These are phyloP conservation scores for Globisporangium rhizosaccharum DNA, from an alignment of 352 stramenopile genomes.

Conservation along the genomic window DNA sequence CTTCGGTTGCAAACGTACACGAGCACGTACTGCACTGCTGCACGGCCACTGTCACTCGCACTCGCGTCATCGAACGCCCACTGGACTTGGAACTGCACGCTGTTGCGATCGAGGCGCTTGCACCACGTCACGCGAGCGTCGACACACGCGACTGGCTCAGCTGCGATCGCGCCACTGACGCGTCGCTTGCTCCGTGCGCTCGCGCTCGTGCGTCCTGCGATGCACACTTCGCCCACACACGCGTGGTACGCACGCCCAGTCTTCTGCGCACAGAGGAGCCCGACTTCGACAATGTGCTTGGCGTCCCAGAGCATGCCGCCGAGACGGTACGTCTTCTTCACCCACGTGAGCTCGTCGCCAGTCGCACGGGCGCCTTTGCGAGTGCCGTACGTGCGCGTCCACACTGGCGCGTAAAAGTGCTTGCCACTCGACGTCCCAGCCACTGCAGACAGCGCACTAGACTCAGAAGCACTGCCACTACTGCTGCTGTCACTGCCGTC, in stretches of 20 bases:
- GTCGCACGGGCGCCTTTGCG: not conserved
- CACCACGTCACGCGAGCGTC: constrained; percentile 19
- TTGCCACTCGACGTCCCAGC: constrained; percentile 21
- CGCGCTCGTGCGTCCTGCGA: constrained; percentile 15
- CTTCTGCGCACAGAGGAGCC: constrained; percentile 27
- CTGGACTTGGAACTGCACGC: constrained; percentile 25
- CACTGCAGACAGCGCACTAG: constrained; percentile 18
- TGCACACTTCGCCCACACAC: constrained; percentile 28
- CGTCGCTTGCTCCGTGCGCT: constrained; percentile 14
- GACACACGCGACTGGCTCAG: constrained; percentile 10
- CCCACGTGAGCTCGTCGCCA: constrained; percentile 14
- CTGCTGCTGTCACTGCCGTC: constrained; percentile 14
- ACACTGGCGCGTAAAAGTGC: constrained; percentile 32
- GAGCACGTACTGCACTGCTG: constrained; percentile 25
- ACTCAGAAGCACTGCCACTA: constrained; percentile 6
- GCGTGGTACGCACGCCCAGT: constrained; percentile 18
- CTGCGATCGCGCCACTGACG: constrained; percentile 1
- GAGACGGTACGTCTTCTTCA: constrained; percentile 35
- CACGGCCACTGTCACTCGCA: not conserved
- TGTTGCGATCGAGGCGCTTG: constrained; percentile 10
- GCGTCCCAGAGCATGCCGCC: constrained; percentile 34
- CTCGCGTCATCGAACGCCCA: constrained; percentile 17
- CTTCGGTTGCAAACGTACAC: constrained; percentile 17
- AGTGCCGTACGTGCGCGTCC: constrained; percentile 2
- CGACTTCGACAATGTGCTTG: constrained; percentile 41